These are phyloP conservation scores for Solioccasus polychromus DNA, from an alignment of 768 basidiomycete species.

Conservation along the genomic window DNA sequence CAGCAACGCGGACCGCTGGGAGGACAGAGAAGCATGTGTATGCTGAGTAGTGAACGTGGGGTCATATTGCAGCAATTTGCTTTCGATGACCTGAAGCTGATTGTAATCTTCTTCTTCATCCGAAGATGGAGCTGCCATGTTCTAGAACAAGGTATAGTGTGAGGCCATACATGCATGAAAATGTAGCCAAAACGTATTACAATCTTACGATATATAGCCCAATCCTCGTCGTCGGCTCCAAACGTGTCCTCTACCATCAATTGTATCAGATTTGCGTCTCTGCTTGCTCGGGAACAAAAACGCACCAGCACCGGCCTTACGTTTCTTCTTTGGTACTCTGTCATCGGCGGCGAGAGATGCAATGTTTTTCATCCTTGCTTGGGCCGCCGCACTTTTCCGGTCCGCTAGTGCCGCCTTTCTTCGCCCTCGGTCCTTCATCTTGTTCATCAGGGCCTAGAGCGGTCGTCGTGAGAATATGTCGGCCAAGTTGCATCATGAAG, in stretches of 20 bases:
- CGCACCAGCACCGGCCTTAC: slow-evolving; percentile 77
- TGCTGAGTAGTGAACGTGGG: slow-evolving; percentile 78
- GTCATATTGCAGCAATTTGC: slow-evolving; percentile 77
- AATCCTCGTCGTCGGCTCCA: slow-evolving; percentile 92
- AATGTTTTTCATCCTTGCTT: slow-evolving; percentile 95
- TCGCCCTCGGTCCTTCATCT: slow-evolving; percentile 81
- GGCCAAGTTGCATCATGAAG: neutral
- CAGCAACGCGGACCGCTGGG: slow-evolving; percentile 80
- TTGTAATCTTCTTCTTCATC: slow-evolving; percentile 87
- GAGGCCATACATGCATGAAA: neutral
- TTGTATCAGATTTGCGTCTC: slow-evolving; percentile 2
- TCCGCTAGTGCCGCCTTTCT: slow-evolving; percentile 81
- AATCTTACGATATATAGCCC: slow-evolving; percentile 97
- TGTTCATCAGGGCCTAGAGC: slow-evolving; percentile 66
- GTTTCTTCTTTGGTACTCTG: slow-evolving; percentile 76
- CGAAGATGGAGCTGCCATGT: slow-evolving; percentile 66
- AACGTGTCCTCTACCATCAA: slow-evolving; percentile 78
- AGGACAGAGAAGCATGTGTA: slow-evolving; percentile 75
- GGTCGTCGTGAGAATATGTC: neutral
- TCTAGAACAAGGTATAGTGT: slow-evolving; percentile 39
- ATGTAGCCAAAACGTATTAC: slow-evolving; percentile 42
- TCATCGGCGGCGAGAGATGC: slow-evolving; percentile 89
- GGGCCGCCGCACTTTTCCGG: slow-evolving; percentile 91
- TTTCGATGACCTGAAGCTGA: slow-evolving; percentile 72
- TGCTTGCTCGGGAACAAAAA: neutral